Evolutionary conservation across 495 filamentous ascomycete species (phyloP).

Genomic region (Hypoxylon rickii): DNA sequence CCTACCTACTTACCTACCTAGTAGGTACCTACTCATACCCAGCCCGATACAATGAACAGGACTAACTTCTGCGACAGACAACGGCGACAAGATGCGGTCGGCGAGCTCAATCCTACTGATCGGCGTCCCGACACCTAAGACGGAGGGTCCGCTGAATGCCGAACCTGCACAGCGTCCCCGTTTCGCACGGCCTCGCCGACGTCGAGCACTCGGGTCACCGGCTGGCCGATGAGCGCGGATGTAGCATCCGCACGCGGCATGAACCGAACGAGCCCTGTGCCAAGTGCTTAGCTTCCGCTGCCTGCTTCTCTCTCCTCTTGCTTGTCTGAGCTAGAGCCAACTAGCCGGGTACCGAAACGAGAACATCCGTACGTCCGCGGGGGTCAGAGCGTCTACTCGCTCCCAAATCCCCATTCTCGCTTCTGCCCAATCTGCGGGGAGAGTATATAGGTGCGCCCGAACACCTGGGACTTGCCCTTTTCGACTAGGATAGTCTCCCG

Average conservation of each 20-base stretch:
- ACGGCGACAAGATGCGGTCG: conserved; percentile 58
- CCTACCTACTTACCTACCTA: too few species aligned
- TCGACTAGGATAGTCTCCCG: too few species aligned
- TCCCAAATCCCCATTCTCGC: not conserved
- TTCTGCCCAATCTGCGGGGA: not conserved
- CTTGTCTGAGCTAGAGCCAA: not conserved
- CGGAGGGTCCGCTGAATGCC: conserved; percentile 60
- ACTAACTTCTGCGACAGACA: conserved; percentile 52
- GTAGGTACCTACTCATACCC: too few species aligned
- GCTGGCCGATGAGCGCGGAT: conserved; percentile 62
- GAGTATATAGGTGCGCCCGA: too few species aligned
- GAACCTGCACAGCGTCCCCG: conserved; percentile 58
- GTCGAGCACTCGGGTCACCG: conserved; percentile 55
- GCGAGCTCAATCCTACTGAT: conserved; percentile 56
- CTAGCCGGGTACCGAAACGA: not conserved
- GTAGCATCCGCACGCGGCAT: conserved; percentile 55
- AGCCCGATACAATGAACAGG: conserved; percentile 53
- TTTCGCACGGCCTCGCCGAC: conserved; percentile 60
- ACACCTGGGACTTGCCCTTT: too few species aligned
- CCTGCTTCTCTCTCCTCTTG: not conserved
- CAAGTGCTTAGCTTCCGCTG: not conserved
- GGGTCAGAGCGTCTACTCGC: not conserved
- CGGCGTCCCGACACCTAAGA: conserved; percentile 54
- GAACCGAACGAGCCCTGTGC: conserved; percentile 63
- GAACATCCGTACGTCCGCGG: not conserved